Evolutionary conservation across 1,139 yeast species (phyloP), one percentile per base, ranked within the genome.

Genomic region (Debaryomyces psychrophilus): DNA sequence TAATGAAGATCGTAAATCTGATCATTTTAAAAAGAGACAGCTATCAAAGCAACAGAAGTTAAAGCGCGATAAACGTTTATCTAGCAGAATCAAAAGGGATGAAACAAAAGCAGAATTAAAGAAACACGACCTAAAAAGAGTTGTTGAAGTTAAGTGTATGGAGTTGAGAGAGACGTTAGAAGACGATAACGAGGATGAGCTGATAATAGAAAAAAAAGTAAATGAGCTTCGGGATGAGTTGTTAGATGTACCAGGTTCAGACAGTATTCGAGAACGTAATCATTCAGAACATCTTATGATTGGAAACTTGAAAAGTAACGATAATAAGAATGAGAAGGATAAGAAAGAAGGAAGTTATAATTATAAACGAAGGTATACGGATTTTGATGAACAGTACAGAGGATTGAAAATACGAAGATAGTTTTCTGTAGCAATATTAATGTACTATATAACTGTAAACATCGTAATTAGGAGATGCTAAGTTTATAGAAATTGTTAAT

Each of bases 151-250:
- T 4, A 64, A 68, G 52, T 82, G 88, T 45, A 66, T 75, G 69
- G 83, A 82, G 48, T 67, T 82, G 35, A 65, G 83, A 25, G 87
- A 79, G 28, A 46, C 66, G 44, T 65, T 85, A 18, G 90, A 84
- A 54, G 87, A 82, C 12, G 67, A 68, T 26, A 77, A 68, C 20
- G 57, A 60, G 17, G 62, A 56, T 2, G 73, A 65, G 9, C 61
- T 53, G 1, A 62, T 51, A n/a, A 65, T 67, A 33, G 62, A 61
- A 8, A 39, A 39, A 7, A 52, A 54, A 43, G 66, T 73, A 0
- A 41, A 37, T 1, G 53, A 54, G 53, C 53, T 55, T 59, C 65
- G 58, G 61, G 53, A 22, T 58, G 61, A 47, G 61, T 67, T 56
- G 31, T n/a, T 39, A 12, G 18, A 20, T 20, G 14, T 12, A 18